These are phyloP conservation scores for Sicyos baderoa DNA, from an alignment of 306 rosid species.

Conservation along the genomic window DNA sequence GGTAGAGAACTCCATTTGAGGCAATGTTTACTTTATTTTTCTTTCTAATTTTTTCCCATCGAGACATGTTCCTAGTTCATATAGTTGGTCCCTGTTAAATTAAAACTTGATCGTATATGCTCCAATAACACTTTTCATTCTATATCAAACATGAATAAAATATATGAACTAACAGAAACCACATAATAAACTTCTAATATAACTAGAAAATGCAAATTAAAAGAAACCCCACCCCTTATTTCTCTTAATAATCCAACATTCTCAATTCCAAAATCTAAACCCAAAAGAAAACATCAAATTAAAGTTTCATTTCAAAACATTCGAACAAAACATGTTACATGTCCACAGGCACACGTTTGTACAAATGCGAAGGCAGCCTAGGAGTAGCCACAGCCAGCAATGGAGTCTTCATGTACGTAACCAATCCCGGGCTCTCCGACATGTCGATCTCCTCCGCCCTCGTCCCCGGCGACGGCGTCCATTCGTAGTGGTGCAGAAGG, in stretches of 20 bases:
- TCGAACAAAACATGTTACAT: conserved; percentile 22
- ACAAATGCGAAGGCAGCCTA: conserved; percentile 54
- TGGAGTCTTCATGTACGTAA: conserved; percentile 70
- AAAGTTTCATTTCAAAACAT: not conserved
- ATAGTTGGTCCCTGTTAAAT: too few species aligned
- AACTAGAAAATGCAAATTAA: too few species aligned
- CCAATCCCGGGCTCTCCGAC: conserved; percentile 71
- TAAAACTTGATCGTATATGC: too few species aligned
- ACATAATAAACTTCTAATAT: too few species aligned
- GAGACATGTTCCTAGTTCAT: too few species aligned
- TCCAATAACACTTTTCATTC: too few species aligned
- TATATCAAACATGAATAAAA: too few species aligned
- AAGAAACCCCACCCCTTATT: too few species aligned
- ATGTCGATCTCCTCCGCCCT: conserved; percentile 63
- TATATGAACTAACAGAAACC: too few species aligned
- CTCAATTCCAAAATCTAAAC: not conserved
- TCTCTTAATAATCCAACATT: not conserved
- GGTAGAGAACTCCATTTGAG: too few species aligned
- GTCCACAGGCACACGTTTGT: conserved; percentile 49
- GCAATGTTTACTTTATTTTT: too few species aligned
- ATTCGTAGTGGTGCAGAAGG: conserved; percentile 64
- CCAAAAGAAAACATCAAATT: not conserved
- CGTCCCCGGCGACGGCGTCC: conserved; percentile 45
- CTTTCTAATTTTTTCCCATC: too few species aligned
- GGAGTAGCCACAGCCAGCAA: conserved; percentile 61